Evolutionary conservation across 345 rosid genomes (phyloP).

Genomic region (Triadica sebifera): DNA sequence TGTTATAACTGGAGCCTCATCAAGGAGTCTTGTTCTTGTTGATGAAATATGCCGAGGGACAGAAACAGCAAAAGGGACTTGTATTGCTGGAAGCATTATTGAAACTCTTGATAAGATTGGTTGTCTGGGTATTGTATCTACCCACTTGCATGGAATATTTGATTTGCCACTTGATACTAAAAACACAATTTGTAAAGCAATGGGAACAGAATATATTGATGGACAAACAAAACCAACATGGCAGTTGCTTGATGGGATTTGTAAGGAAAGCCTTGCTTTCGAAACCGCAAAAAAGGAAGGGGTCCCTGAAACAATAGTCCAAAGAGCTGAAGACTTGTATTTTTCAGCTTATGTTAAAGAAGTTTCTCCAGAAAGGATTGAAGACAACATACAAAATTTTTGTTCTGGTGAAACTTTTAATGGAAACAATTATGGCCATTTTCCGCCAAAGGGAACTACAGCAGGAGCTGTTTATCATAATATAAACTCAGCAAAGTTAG

Average conservation of each 20-base stretch:
- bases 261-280: slow-evolving; percentile 96
- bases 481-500: slow-evolving; percentile 30
- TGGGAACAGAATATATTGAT: slow-evolving; percentile 68
- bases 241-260: slow-evolving; percentile 82
- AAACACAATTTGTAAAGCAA: slow-evolving; percentile 64
- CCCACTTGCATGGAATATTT: slow-evolving; percentile 92
- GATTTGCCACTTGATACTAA: slow-evolving; percentile 61
- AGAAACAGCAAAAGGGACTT: slow-evolving; percentile 92
- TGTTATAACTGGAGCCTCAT: slow-evolving; percentile 60
- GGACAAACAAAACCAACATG: slow-evolving; percentile 88
- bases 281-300: slow-evolving; percentile 98
- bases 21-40: slow-evolving; percentile 86
- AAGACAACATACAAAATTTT: slow-evolving; percentile 23
- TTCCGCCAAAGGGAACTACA: slow-evolving; percentile 20
- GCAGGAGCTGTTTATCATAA: slow-evolving; percentile 24
- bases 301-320: slow-evolving; percentile 62
- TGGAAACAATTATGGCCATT: slow-evolving; percentile 25
- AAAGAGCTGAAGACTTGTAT: slow-evolving; percentile 85
- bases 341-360: slow-evolving; percentile 33
- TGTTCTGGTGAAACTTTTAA: slow-evolving; percentile 15
- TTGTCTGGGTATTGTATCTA: slow-evolving; percentile 88
- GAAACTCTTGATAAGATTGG: slow-evolving; percentile 75
- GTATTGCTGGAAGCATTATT: slow-evolving; percentile 93
- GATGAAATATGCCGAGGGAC: slow-evolving; percentile 99
- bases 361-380: slow-evolving; percentile 16